Conservation (phyloP, 352 stramenopile species). For the Globisporangium abappressorium region DNA sequence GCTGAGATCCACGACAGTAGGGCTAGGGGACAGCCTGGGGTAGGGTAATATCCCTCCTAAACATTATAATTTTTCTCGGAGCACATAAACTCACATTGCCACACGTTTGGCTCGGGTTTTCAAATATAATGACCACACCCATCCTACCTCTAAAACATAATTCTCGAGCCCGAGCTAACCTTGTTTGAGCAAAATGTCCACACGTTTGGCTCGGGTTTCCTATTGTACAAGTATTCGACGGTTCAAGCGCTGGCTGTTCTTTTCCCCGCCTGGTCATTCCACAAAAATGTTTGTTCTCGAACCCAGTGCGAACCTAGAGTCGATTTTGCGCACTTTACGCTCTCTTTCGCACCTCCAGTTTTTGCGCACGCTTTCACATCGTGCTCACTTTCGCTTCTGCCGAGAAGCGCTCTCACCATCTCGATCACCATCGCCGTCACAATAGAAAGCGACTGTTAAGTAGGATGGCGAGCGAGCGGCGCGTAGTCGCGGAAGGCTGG, state of each 20-base stretch:
- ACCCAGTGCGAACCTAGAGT: not conserved
- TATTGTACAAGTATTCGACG: too few relatives aligned
- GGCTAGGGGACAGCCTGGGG: not conserved
- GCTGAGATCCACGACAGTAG: not conserved
- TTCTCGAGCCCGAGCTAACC: too few relatives aligned
- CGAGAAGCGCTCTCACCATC: constrained; percentile 3
- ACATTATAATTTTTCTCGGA: not conserved
- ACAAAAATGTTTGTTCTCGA: not conserved
- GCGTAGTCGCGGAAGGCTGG: constrained; percentile 72
- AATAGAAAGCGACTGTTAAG: not conserved
- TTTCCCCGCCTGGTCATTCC: not conserved
- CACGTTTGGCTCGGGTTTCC: not conserved
- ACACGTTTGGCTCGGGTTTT: not conserved
- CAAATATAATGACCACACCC: too few relatives aligned
- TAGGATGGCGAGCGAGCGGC: constrained; percentile 30
- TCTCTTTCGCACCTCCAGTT: not conserved
- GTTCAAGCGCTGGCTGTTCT: not conserved
- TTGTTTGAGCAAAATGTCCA: too few relatives aligned
- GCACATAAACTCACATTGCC: not conserved
- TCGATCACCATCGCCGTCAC: not conserved
- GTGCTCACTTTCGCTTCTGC: constrained; percentile 7
- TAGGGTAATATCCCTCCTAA: not conserved
- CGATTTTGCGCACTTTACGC: not conserved
- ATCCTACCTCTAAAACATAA: too few relatives aligned
- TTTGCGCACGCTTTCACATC: not conserved